Conservation (phyloP, 2,329 filamentous ascomycete genomes). For the Trematosphaeria pertusa region DNA sequence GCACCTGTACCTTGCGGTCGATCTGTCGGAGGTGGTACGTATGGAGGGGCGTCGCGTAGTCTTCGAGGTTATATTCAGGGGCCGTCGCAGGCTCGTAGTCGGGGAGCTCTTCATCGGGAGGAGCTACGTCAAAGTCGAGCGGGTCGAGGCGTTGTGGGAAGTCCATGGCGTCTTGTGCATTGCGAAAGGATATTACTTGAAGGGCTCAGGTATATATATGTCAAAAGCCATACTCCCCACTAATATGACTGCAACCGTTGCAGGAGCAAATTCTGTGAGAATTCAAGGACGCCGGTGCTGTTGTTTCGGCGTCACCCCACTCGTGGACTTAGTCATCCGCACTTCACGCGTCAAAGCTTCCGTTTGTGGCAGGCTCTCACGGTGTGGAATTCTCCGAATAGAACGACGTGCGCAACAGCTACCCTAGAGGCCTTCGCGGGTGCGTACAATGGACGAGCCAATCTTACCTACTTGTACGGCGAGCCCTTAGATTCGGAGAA, state of each 20-base stretch:
- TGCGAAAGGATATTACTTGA: neutral
- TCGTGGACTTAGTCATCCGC: slow-evolving; percentile 2
- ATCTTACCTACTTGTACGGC: too few relatives aligned
- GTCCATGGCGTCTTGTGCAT: slow-evolving; percentile 8
- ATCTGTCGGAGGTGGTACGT: slow-evolving; percentile 24
- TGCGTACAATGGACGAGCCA: too few relatives aligned
- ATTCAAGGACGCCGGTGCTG: neutral
- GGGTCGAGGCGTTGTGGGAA: slow-evolving; percentile 9
- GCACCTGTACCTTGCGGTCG: slow-evolving; percentile 17
- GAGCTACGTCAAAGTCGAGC: slow-evolving; percentile 7
- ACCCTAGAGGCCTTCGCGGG: neutral
- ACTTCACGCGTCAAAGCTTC: neutral
- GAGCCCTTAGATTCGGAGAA: too few relatives aligned
- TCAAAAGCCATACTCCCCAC: neutral
- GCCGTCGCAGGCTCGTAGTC: slow-evolving; percentile 20
- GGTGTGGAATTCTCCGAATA: too few relatives aligned
- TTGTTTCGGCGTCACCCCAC: neutral
- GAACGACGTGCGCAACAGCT: too few relatives aligned
- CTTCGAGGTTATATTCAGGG: slow-evolving; percentile 16
- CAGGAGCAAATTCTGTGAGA: neutral
- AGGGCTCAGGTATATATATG: slow-evolving; percentile 11
- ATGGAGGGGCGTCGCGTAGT: slow-evolving; percentile 14
- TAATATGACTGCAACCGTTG: neutral
- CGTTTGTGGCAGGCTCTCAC: neutral
- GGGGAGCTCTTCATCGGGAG: slow-evolving; percentile 22